These are phyloP conservation scores for Dictyostelium capitatum DNA, from an alignment of 78 protist genomes.

Conservation along the genomic window DNA sequence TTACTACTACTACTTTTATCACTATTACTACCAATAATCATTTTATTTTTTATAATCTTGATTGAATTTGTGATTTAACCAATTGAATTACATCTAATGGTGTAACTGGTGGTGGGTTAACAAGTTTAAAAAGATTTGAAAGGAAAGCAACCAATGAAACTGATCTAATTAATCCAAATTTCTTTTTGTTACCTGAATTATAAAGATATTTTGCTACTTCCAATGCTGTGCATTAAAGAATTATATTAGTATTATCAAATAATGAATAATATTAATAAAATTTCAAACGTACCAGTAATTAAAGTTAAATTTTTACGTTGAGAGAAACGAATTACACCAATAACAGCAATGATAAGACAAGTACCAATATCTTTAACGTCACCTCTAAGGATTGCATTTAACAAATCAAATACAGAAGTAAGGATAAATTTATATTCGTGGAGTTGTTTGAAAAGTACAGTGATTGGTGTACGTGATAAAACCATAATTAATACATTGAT, in stretches of 20 bases:
- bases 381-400: constrained; percentile 30
- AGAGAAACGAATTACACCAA: constrained; percentile 38
- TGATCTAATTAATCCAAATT: constrained; percentile 34
- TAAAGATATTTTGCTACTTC: constrained; percentile 50
- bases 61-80: constrained; percentile 31
- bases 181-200: constrained; percentile 59
- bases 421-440: constrained; percentile 16
- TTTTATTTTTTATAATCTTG: constrained; percentile 16
- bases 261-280: background rate
- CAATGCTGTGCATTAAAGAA: background rate
- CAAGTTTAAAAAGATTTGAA: constrained; percentile 46
- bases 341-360: constrained; percentile 20
- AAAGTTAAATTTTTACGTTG: constrained; percentile 42
- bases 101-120: constrained; percentile 70
- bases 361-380: constrained; percentile 49
- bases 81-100: constrained; percentile 46
- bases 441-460: constrained; percentile 46
- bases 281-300: constrained; percentile 12
- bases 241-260: background rate
- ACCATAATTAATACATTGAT: constrained; percentile 52
- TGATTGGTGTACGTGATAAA: constrained; percentile 49
- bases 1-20: no score
- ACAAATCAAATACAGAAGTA: constrained; percentile 41
- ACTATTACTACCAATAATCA: background rate
- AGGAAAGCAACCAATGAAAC: constrained; percentile 28